phyloP scores from a whole-genome alignment of 2,329 filamentous ascomycete genomes.

The Davidsoniella neocaledoniae region DNA sequence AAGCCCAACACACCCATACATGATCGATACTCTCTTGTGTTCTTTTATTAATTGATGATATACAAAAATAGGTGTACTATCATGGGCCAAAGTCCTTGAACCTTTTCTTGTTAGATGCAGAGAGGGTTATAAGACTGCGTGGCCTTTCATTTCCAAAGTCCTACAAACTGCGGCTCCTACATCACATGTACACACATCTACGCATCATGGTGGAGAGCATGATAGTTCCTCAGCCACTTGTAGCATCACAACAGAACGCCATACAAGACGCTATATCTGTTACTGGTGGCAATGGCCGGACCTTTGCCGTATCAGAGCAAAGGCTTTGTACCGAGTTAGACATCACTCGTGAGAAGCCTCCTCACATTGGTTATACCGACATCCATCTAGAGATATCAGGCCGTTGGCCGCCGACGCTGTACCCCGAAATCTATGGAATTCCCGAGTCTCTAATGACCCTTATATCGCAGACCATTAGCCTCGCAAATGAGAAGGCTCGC shows the following conservation, averaged over 20 bases:
- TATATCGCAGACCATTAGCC: conserved; percentile 24
- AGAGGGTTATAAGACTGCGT: conserved; percentile 24
- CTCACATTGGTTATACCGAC: conserved; percentile 27
- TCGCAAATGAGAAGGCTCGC: conserved; percentile 25
- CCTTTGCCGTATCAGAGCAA: conserved; percentile 18
- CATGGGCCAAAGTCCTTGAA: conserved; percentile 2
- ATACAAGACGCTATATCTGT: too few species aligned
- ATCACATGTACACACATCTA: conserved; percentile 30
- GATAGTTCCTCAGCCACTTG: conserved; percentile 11
- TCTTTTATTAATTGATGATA: not conserved
- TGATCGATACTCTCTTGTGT: not conserved
- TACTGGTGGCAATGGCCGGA: conserved; percentile 12
- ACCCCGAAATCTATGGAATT: conserved; percentile 28
- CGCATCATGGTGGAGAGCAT: conserved; percentile 28
- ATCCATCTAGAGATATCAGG: conserved; percentile 27
- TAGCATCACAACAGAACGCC: too few species aligned
- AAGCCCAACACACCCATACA: not conserved
- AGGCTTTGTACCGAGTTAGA: conserved; percentile 17
- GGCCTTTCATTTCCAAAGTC: conserved; percentile 24
- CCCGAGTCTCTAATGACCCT: conserved; percentile 26
- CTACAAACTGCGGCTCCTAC: conserved; percentile 25
- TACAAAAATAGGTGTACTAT: not conserved
- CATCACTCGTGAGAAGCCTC: conserved; percentile 17
- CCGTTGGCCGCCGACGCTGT: conserved; percentile 24
- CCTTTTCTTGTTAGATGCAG: conserved; percentile 23